These are phyloP conservation scores for Peniophora sp. DNA, from an alignment of 1,284 basidiomycete species.

Conservation along the genomic window DNA sequence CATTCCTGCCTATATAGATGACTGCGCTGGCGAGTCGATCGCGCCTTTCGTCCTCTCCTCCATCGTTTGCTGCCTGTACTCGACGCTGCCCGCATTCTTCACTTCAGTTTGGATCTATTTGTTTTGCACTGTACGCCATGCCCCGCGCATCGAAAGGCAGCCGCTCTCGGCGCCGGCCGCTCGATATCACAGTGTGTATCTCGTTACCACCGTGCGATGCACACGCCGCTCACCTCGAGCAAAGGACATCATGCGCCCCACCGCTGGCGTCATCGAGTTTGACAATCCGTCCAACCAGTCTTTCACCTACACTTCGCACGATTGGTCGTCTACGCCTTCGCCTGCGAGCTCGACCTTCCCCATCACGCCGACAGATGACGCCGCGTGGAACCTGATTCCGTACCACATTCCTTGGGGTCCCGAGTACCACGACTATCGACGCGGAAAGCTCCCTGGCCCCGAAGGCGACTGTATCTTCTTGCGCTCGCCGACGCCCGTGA, in stretches of 20 bases:
- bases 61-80: no score
- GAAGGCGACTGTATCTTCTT: conserved; percentile 32
- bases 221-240: no score
- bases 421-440: conserved; percentile 27
- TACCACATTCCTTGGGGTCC: conserved; percentile 35
- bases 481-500: conserved; percentile 32
- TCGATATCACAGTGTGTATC: no score
- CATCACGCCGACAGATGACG: conserved; percentile 11
- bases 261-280: background rate
- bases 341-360: background rate
- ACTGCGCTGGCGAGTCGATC: no score
- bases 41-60: no score
- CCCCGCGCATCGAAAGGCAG: no score
- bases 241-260: background rate
- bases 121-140: no score
- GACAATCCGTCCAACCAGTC: conserved; percentile 1
- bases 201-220: no score
- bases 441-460: conserved; percentile 31
- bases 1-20: no score
- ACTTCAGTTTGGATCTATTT: no score
- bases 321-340: conserved; percentile 4
- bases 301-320: conserved; percentile 8
- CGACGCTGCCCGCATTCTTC: no score
- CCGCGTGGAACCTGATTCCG: conserved; percentile 32
- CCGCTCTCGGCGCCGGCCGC: no score